Conservation (phyloP, 805 yeast species). For the Blastobotrys terrestris region DNA sequence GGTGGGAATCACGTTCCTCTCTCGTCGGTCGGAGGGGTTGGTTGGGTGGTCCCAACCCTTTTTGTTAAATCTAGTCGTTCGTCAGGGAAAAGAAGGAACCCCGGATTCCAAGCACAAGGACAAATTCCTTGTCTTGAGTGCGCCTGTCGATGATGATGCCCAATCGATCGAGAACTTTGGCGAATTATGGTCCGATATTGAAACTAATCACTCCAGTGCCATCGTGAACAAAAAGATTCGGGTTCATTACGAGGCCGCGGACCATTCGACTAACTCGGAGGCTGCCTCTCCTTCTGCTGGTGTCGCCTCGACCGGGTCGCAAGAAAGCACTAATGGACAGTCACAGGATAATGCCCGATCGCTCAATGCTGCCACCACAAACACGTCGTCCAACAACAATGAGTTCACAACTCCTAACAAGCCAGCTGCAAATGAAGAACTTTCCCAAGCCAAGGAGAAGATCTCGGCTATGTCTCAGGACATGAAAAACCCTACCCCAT, state of each 20-base stretch:
- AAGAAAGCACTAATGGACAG: conserved; percentile 8
- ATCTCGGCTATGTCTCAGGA: conserved; percentile 13
- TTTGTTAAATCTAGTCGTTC: conserved; percentile 50
- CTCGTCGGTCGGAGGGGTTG: too few relatives aligned
- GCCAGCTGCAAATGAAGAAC: not conserved
- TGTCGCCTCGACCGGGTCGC: not conserved
- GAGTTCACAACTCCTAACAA: too few relatives aligned
- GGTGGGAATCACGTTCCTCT: too few relatives aligned
- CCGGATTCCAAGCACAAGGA: conserved; percentile 73
- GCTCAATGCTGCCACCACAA: conserved; percentile 12
- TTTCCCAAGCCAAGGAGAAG: conserved; percentile 15
- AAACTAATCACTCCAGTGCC: conserved; percentile 29
- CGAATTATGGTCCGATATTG: conserved; percentile 66
- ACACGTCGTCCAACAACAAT: too few relatives aligned
- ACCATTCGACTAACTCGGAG: not conserved
- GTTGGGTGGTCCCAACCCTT: too few relatives aligned
- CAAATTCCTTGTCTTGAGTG: conserved; percentile 82
- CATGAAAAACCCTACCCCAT: conserved; percentile 11
- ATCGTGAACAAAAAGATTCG: conserved; percentile 59
- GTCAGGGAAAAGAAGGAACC: conserved; percentile 74
- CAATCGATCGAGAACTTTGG: conserved; percentile 48
- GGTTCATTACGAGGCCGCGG: conserved; percentile 45
- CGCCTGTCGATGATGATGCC: conserved; percentile 59
- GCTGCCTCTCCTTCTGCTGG: not conserved
- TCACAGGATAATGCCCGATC: conserved; percentile 14